A percentile compares a stretch with the other conserved stretches of the same genome.
phyloP scores from a whole-genome alignment of 306 rosid genomes.

The Biancaea sappan region DNA sequence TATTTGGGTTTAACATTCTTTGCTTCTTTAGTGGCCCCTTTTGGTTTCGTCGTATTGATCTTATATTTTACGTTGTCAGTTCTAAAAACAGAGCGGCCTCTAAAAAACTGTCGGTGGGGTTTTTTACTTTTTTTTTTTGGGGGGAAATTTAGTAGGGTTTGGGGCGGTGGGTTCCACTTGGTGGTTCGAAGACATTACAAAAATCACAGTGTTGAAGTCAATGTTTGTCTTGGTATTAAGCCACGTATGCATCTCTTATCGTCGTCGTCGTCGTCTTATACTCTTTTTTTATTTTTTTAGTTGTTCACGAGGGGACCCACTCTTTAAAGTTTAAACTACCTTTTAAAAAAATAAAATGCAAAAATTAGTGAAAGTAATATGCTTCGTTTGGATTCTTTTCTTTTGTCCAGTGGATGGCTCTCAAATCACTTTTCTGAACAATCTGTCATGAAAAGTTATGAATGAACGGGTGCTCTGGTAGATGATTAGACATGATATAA shows the following conservation, averaged over 20 bases:
- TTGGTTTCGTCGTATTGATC: neutral
- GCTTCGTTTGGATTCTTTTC: conserved; percentile 8
- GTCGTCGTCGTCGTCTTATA: neutral
- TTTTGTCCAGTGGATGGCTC: conserved; percentile 30
- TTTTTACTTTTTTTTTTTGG: conserved; percentile 16
- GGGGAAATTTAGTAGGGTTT: conserved; percentile 24
- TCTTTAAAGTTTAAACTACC: conserved; percentile 11
- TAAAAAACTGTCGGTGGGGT: conserved; percentile 68
- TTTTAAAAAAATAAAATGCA: conserved; percentile 1
- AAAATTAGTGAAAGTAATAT: neutral
- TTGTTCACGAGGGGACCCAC: conserved; percentile 27
- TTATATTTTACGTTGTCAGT: neutral
- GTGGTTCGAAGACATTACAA: conserved; percentile 35
- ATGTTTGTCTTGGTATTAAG: conserved; percentile 35
- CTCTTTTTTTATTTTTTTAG: neutral
- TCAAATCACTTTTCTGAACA: conserved; percentile 28
- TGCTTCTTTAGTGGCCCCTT: conserved; percentile 23
- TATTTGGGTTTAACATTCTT: neutral
- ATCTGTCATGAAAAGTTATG: conserved; percentile 41
- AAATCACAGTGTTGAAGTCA: conserved; percentile 21
- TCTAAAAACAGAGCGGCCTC: conserved; percentile 21
- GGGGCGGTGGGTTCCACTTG: conserved; percentile 40
- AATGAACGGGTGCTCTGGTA: conserved; percentile 10
- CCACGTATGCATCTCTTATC: conserved; percentile 40
- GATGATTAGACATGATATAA: conserved; percentile 26